Evolutionary conservation across 31 red algal species (phyloP).

Genomic region (Pterothamnion heteromorphum): DNA sequence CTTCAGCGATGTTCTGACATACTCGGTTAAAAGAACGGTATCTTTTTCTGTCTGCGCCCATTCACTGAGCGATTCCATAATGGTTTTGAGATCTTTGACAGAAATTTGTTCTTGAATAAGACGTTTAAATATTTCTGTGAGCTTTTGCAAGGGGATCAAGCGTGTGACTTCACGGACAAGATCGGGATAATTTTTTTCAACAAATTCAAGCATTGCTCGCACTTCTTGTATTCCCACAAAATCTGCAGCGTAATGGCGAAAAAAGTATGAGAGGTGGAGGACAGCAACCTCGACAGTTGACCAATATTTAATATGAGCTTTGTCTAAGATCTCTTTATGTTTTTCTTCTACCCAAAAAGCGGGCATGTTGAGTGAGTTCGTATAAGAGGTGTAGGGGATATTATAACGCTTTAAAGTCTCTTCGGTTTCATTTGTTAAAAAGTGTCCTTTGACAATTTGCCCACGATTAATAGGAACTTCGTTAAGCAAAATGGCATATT

Average conservation of each 20-base stretch:
- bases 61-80: conserved; percentile 26
- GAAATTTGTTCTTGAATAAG: conserved; percentile 30
- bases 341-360: neutral
- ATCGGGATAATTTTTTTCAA: neutral
- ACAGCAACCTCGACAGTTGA: too few relatives aligned
- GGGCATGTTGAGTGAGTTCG: neutral
- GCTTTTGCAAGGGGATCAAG: neutral
- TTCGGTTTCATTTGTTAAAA: neutral
- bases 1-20: conserved; percentile 25
- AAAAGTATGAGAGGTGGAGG: neutral
- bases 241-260: neutral
- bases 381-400: neutral
- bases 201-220: neutral
- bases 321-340: neutral
- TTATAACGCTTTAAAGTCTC: neutral
- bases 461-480: neutral
- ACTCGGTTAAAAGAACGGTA: conserved; percentile 42
- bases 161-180: conserved; percentile 24
- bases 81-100: neutral
- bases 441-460: neutral
- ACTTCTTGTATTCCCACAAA: conserved; percentile 34
- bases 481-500: neutral
- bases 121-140: conserved; percentile 15
- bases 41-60: conserved; percentile 35
- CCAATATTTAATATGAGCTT: neutral